Evolutionary conservation across 768 basidiomycete genomes (phyloP).

Genomic region (Leucosporidium yakuticum): DNA sequence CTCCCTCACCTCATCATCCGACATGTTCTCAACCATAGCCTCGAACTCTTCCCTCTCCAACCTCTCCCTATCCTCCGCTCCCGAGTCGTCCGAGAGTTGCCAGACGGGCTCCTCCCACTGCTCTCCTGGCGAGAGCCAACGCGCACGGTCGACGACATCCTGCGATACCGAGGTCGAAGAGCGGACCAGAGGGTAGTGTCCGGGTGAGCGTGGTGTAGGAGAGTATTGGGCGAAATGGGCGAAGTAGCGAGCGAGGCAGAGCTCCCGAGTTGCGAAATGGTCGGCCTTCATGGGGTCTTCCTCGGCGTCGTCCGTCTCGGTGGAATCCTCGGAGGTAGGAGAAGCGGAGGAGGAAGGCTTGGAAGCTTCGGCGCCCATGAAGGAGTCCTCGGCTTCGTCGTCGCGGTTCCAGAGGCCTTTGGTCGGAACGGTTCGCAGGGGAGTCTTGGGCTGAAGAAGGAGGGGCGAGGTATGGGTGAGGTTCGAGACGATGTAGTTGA

Average conservation of each 20-base stretch:
- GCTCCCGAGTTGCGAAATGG: slow-evolving; percentile 18
- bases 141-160: slow-evolving; percentile 30
- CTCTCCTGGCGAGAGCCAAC: slow-evolving; percentile 24
- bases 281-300: slow-evolving; percentile 5
- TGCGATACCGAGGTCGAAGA: slow-evolving; percentile 8
- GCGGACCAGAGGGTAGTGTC: slow-evolving; percentile 19
- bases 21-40: slow-evolving; percentile 14
- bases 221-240: slow-evolving; percentile 20
- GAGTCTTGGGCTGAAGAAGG: slow-evolving; percentile 31
- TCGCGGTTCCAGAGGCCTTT: slow-evolving; percentile 28
- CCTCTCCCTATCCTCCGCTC: background rate
- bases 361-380: background rate
- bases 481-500: slow-evolving; percentile 37
- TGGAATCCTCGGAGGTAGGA: background rate
- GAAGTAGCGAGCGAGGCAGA: slow-evolving; percentile 26
- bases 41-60: slow-evolving; percentile 5
- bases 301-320: background rate
- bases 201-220: background rate
- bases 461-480: slow-evolving; percentile 28
- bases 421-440: slow-evolving; percentile 22
- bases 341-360: background rate
- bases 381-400: background rate
- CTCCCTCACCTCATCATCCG: slow-evolving; percentile 29
- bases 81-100: background rate
- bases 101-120: slow-evolving; percentile 20